phyloP scores from a whole-genome alignment of 1,139 yeast genomes.

The Suhomyces taliae region DNA sequence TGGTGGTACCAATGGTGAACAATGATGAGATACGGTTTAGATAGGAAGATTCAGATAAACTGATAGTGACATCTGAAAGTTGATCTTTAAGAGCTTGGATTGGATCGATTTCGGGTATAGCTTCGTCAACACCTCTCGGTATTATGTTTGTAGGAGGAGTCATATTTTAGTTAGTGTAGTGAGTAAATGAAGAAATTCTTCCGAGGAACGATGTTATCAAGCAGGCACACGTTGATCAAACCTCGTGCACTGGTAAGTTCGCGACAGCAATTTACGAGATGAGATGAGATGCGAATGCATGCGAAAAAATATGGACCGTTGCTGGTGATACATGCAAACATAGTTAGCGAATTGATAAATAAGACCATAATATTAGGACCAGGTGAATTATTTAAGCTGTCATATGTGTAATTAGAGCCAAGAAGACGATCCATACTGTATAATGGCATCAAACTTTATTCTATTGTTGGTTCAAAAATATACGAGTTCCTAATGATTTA shows the following conservation, averaged over 20 bases:
- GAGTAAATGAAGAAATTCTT: too few relatives aligned
- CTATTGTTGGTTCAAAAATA: too few relatives aligned
- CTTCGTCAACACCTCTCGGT: conserved; percentile 1
- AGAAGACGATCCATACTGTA: too few relatives aligned
- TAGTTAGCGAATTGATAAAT: too few relatives aligned
- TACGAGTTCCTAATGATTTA: too few relatives aligned
- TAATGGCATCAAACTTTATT: too few relatives aligned
- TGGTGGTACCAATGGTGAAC: conserved; percentile 43
- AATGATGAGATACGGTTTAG: conserved; percentile 21
- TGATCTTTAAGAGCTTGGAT: neutral
- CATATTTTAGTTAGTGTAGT: neutral
- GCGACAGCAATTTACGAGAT: conserved; percentile 7
- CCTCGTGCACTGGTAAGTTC: conserved; percentile 6
- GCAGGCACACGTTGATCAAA: neutral
- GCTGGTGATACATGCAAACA: too few relatives aligned
- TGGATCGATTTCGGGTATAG: neutral
- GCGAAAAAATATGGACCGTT: too few relatives aligned
- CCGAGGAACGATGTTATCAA: too few relatives aligned
- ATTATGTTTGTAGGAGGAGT: conserved; percentile 1
- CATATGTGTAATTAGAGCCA: too few relatives aligned
- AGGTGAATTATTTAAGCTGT: too few relatives aligned
- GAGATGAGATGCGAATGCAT: conserved; percentile 1
- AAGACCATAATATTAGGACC: too few relatives aligned
- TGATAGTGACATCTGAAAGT: neutral
- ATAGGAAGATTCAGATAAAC: neutral